These are phyloP conservation scores for Xylaria castorea DNA, from an alignment of 495 filamentous ascomycete genomes.

Conservation along the genomic window DNA sequence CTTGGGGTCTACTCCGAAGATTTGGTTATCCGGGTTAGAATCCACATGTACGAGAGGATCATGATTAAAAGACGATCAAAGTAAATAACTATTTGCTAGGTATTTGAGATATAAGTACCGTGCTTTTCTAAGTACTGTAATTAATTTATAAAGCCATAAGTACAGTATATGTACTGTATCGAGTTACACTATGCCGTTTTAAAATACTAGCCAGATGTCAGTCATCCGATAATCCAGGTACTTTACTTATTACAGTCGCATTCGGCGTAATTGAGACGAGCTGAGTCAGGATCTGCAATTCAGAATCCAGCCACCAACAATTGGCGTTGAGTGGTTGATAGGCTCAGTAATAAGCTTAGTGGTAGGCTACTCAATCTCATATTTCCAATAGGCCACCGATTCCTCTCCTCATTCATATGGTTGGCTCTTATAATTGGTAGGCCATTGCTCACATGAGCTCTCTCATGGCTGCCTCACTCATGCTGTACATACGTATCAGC, in stretches of 20 bases:
- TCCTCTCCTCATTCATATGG: neutral
- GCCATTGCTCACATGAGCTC: slow-evolving; percentile 8
- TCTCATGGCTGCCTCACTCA: slow-evolving; percentile 11
- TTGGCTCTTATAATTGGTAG: slow-evolving; percentile 10
- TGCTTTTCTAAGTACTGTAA: neutral
- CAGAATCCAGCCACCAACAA: slow-evolving; percentile 20
- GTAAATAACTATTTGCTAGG: neutral
- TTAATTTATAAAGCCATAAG: neutral
- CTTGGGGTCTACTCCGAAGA: slow-evolving; percentile 8
- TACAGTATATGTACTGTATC: neutral
- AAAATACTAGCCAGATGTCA: neutral
- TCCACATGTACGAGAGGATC: neutral
- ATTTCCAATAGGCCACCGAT: slow-evolving; percentile 12
- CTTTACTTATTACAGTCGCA: slow-evolving; percentile 17
- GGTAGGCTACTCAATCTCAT: neutral
- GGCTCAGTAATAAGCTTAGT: neutral
- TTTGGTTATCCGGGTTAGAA: neutral
- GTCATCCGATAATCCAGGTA: slow-evolving; percentile 5
- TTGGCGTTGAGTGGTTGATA: slow-evolving; percentile 1
- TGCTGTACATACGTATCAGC: neutral
- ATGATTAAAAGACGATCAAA: neutral
- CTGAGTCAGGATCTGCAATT: slow-evolving; percentile 22
- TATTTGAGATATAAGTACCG: neutral
- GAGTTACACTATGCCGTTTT: slow-evolving; percentile 6
- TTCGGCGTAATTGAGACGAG: slow-evolving; percentile 19